Conservation (phyloP, 116 monocot genomes). For the Trichopus zeylanicus region DNA sequence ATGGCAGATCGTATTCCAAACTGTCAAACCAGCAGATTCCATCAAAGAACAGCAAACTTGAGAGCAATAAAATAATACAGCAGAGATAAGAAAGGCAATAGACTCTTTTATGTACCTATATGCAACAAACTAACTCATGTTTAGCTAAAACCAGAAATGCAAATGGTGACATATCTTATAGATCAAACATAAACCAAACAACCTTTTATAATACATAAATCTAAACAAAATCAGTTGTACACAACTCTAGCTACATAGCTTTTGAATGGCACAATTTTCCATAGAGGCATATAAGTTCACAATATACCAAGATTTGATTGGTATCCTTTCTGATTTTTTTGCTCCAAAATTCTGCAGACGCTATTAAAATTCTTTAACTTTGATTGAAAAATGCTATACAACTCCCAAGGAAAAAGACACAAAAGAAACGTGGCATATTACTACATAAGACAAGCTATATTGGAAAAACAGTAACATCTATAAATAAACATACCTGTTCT, state of each 20-base stretch:
- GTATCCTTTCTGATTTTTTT: no score
- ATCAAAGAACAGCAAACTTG: background rate
- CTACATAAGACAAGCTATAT: background rate
- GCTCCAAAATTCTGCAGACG: no score
- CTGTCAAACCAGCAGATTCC: constrained; percentile 23
- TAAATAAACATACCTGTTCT: constrained; percentile 59
- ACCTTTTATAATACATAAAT: no score
- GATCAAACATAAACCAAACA: background rate
- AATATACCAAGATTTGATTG: no score
- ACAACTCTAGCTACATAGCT: no score
- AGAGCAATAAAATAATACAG: background rate
- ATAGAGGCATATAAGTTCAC: no score
- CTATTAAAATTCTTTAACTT: no score
- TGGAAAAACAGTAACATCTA: background rate
- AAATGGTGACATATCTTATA: background rate
- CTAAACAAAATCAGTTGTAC: no score
- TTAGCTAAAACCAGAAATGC: background rate
- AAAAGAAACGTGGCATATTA: background rate
- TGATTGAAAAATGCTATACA: no score
- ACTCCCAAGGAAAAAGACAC: background rate
- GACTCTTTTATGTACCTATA: background rate
- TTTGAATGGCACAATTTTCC: no score
- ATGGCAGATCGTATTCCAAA: constrained; percentile 89
- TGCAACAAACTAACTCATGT: background rate
- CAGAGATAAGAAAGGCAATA: background rate